Evolutionary conservation across 129 eudicot species (phyloP).

Genomic region (Erigeron canadensis): DNA sequence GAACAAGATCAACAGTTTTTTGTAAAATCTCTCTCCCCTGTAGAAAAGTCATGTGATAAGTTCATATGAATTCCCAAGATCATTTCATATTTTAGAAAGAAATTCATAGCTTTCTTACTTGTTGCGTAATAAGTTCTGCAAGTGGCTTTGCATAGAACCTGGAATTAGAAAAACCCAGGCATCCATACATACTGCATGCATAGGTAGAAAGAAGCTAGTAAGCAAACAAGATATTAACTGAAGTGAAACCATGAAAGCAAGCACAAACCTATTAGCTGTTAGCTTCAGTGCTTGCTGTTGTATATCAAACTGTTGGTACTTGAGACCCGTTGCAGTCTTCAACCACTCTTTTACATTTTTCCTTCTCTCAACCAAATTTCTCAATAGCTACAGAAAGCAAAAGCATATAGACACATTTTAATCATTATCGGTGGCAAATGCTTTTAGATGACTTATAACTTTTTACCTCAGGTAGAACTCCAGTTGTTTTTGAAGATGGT

Average conservation of each 20-base stretch:
- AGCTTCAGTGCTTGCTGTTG: slow-evolving; percentile 98
- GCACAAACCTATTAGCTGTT: slow-evolving; percentile 87
- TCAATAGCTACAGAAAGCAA: slow-evolving; percentile 55
- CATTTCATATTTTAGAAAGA: not conserved
- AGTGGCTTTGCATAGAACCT: slow-evolving; percentile 98
- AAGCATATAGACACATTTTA: slow-evolving; percentile 1
- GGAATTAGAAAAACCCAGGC: slow-evolving; percentile 95
- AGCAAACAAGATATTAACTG: slow-evolving; percentile 14
- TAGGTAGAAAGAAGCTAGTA: slow-evolving; percentile 4
- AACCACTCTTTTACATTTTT: slow-evolving; percentile 73
- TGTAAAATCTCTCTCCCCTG: slow-evolving; percentile 99
- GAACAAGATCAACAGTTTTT: slow-evolving; percentile 96
- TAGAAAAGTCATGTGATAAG: slow-evolving; percentile 14
- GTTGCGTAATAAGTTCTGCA: slow-evolving; percentile 90
- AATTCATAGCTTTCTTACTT: slow-evolving; percentile 42
- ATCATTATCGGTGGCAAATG: not conserved
- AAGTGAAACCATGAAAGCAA: not conserved
- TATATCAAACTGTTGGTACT: slow-evolving; percentile 90
- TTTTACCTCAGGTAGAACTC: slow-evolving; percentile 91
- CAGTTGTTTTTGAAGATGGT: slow-evolving; percentile 71
- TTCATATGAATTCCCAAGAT: slow-evolving; percentile 8
- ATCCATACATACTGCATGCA: slow-evolving; percentile 91
- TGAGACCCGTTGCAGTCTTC: slow-evolving; percentile 84
- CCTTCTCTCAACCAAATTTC: slow-evolving; percentile 89
- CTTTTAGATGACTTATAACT: slow-evolving; percentile 1